A percentile compares a stretch with the other conserved stretches of the same genome.
These are phyloP conservation scores for Venturia oleaginea DNA, from an alignment of 2,329 filamentous ascomycete genomes.

Conservation along the genomic window DNA sequence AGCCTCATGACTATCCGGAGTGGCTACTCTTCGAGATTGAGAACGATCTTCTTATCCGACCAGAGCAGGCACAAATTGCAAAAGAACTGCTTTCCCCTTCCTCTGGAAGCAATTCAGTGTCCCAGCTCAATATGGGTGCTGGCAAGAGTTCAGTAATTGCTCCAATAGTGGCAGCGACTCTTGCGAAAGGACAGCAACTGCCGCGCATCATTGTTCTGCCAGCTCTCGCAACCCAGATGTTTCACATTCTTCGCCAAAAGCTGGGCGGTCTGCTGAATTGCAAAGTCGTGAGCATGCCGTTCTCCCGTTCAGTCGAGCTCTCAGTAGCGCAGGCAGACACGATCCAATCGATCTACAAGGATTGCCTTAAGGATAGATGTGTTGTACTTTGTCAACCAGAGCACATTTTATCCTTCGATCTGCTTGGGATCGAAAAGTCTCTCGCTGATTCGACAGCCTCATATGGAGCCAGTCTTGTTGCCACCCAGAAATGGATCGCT, in stretches of 20 bases:
- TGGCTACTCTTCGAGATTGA: constrained; percentile 59
- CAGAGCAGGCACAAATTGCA: constrained; percentile 52
- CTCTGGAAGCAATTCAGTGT: constrained; percentile 43
- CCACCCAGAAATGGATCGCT: constrained; percentile 38
- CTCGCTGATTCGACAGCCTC: not conserved
- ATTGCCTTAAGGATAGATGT: constrained; percentile 35
- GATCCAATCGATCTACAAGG: constrained; percentile 29
- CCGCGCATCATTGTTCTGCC: constrained; percentile 46
- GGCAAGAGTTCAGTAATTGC: constrained; percentile 57
- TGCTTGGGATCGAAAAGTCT: constrained; percentile 17
- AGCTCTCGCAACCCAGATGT: constrained; percentile 45
- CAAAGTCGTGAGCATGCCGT: constrained; percentile 44
- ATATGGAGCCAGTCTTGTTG: constrained; percentile 35
- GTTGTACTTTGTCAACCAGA: constrained; percentile 37
- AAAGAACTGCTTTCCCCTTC: constrained; percentile 45
- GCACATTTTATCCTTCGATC: not conserved
- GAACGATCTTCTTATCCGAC: constrained; percentile 49
- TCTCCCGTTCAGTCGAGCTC: constrained; percentile 36
- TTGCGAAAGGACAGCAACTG: constrained; percentile 32
- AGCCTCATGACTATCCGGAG: constrained; percentile 42
- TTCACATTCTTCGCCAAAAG: constrained; percentile 41
- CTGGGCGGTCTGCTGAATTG: constrained; percentile 45
- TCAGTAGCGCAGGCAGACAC: constrained; percentile 23
- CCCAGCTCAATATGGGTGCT: constrained; percentile 57
- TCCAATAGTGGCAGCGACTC: constrained; percentile 44